Evolutionary conservation across 2,329 filamentous ascomycete genomes (phyloP), one percentile per base, ranked within the genome.

Genomic region (Fusarium drepaniforme): DNA sequence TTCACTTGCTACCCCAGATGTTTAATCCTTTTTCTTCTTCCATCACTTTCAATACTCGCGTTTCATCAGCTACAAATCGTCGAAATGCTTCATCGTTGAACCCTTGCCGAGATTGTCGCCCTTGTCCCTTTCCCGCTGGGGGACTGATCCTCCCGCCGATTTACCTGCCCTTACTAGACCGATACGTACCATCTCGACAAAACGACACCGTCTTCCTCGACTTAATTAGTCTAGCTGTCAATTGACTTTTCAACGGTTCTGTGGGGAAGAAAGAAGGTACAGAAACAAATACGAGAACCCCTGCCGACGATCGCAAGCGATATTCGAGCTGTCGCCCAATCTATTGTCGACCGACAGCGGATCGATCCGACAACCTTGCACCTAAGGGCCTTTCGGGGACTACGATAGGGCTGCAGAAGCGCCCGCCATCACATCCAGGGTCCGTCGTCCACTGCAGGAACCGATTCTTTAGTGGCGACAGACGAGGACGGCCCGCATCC

Each of bases 401-500:
- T 68, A 67, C 73, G 67, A 74, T 75, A 75, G 73, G 73, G 73
- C 73, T 75, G 73, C 73, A 76, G 73, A 58, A 65, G 71, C 70
- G 66, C 49, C 49, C 28, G 49, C 49, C 49, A 21, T 53, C 25
- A 64, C 66, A 51, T 49, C 49, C 58, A 68, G 74, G 68, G 56
- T 75, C 61, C 56, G 68, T 67, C 64, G 30, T 53, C 70, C 71
- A 63, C 77, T 74, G 72, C 72, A 74, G 75, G 73, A 73, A 70
- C 72, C 68, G 38, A 61, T 44, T 68, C 37, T 63, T 37, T 76
- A 75, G 68, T 57, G 71, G 71, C 62, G 37, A 42, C 44, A 37
- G 33, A 35, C 37, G 58, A 56, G 58, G 37, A 49, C 65, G 58
- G 37, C 18, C 42, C 65, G 53, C 61, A 18, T 33, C 49, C 56